Evolutionary conservation across 495 filamentous ascomycete species (phyloP), one percentile per base, ranked within the genome.

Genomic region (Coniosporium apollinis): DNA sequence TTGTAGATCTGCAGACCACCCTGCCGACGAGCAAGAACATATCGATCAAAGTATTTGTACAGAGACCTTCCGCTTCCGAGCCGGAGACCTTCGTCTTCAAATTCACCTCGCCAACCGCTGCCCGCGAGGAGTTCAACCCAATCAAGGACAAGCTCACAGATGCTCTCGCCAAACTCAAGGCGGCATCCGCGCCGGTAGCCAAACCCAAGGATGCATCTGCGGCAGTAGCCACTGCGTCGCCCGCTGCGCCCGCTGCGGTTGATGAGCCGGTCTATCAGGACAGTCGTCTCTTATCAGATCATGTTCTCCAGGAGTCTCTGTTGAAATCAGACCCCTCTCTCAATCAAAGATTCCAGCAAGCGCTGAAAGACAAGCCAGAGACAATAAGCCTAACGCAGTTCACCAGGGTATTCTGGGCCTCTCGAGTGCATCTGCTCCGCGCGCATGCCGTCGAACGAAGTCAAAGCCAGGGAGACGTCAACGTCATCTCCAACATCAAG

Each of bases 351-450:
- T 92, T 93, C 54, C 70, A 76, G 55, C 82, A 94, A 45, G 73
- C 82, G 0, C 55, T 79, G 19, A 61, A 67, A 20, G 77, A 76
- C 4, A 91, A 87, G 46, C 82, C 85, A 2, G 78, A 84, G 3
- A 76, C 79, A 1, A 70, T 96, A 38, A 71, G 76, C 0, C 70
- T 78, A 13, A 62, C 66, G 0, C 70, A 82, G 41, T 92, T 94
- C 50, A 78, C 81, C 43, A 61, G 73, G 1, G 87, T 91, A 52
- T 97, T 97, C 61, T 97, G 89, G 89, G 79, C 83, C 2, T 76
- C 79, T 3, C 66, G 91, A 14, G 62, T 85, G 22, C 81, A 80
- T 55, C 61, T 94, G 2, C 65, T 97, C 10, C 77, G 91, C 17
- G 79, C 85, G 0, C 81, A 94, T 60, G 87, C 82, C 9, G 85